Evolutionary conservation across 306 rosid genomes (phyloP).

Genomic region (Acacia crassicarpa): DNA sequence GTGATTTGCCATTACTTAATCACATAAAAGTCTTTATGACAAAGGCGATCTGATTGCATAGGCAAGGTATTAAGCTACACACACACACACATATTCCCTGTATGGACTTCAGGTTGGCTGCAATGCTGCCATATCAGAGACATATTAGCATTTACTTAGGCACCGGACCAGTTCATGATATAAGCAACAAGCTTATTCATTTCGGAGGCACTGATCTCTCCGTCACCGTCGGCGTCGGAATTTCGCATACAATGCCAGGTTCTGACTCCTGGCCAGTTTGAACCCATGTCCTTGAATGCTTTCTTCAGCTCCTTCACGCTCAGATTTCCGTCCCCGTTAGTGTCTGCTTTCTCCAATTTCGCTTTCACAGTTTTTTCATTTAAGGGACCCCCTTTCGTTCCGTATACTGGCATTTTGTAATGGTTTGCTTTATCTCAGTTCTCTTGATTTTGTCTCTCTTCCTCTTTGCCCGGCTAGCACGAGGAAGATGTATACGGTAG

Average conservation of each 20-base stretch:
- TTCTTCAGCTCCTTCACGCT: conserved; percentile 7
- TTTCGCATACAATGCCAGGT: not conserved
- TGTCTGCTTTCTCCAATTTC: not conserved
- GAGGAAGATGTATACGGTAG: not conserved
- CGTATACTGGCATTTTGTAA: too few species aligned
- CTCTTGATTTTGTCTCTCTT: too few species aligned
- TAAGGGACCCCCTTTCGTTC: too few species aligned
- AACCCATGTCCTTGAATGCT: conserved; percentile 2
- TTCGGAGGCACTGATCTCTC: not conserved
- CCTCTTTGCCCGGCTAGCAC: too few species aligned
- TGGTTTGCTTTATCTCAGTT: too few species aligned
- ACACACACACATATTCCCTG: too few species aligned
- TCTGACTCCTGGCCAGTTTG: not conserved
- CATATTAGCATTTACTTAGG: not conserved
- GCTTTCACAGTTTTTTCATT: not conserved
- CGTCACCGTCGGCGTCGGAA: conserved; percentile 7
- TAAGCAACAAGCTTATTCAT: not conserved
- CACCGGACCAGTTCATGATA: not conserved
- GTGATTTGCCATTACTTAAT: too few species aligned
- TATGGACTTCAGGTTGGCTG: not conserved
- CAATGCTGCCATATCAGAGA: not conserved
- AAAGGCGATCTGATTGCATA: too few species aligned
- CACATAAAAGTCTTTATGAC: too few species aligned
- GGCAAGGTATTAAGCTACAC: not conserved
- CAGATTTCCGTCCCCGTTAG: not conserved